A percentile compares a stretch with the other conserved stretches of the same genome.
These are phyloP conservation scores for Pseudogymnoascus sp. DNA, from an alignment of 2,329 filamentous ascomycete genomes.

Conservation along the genomic window DNA sequence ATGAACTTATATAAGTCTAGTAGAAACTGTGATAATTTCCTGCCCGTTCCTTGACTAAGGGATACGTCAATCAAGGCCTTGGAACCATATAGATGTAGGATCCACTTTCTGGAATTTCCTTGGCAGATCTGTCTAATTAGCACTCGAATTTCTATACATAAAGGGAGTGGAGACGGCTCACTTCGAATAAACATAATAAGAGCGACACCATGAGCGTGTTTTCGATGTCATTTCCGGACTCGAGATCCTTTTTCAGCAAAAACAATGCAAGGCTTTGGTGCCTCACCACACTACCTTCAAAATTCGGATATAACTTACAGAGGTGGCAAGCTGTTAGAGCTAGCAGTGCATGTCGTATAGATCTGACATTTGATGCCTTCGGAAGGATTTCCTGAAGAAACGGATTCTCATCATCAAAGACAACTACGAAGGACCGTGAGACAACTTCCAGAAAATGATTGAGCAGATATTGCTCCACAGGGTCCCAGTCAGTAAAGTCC, in stretches of 20 bases:
- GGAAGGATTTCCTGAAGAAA: constrained; percentile 8
- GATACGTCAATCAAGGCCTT: neutral
- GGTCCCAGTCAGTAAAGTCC: neutral
- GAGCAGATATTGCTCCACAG: constrained; percentile 7
- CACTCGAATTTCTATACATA: neutral
- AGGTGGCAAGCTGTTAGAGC: constrained; percentile 9
- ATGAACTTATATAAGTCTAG: constrained; percentile 10
- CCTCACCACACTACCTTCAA: neutral
- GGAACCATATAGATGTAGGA: constrained; percentile 10
- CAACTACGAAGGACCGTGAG: constrained; percentile 2
- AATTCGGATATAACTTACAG: constrained; percentile 11
- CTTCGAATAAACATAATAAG: constrained; percentile 8
- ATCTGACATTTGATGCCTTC: neutral
- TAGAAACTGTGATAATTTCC: neutral
- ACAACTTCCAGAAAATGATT: constrained; percentile 11
- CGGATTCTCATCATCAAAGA: constrained; percentile 9
- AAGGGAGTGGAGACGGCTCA: neutral
- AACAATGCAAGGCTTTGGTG: constrained; percentile 8
- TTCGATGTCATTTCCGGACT: neutral
- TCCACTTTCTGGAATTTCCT: constrained; percentile 10
- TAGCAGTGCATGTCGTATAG: constrained; percentile 7
- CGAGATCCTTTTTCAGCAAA: constrained; percentile 7
- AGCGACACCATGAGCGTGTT: neutral
- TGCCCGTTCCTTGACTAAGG: neutral
- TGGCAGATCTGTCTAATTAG: constrained; percentile 9